Evolutionary conservation across 305 asterid genomes (phyloP).

Genomic region (Solanum chacoense): DNA sequence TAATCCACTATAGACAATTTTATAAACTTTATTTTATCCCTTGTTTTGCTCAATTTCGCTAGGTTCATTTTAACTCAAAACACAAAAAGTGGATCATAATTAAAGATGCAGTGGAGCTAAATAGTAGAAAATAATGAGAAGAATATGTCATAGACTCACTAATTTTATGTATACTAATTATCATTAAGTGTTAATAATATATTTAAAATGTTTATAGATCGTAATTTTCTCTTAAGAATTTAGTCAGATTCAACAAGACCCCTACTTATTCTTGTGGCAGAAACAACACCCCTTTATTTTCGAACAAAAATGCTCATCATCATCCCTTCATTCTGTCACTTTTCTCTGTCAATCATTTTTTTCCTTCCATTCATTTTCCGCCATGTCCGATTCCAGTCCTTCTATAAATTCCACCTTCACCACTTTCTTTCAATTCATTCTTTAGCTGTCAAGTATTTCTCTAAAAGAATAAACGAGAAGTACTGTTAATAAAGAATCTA

Average conservation of each 20-base stretch:
- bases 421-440: not conserved
- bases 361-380: not conserved
- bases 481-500: constrained; percentile 6
- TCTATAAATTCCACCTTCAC: constrained; percentile 4
- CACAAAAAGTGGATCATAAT: not conserved
- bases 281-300: not conserved
- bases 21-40: not conserved
- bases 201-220: not conserved
- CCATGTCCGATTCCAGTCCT: not conserved
- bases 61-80: not conserved
- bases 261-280: not conserved
- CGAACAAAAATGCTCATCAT: not conserved
- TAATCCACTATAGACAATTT: not conserved
- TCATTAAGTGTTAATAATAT: no score
- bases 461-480: constrained; percentile 11
- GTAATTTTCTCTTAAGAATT: not conserved
- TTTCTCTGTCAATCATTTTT: not conserved
- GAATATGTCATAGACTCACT: not conserved
- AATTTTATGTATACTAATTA: not conserved
- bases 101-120: not conserved
- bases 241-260: not conserved
- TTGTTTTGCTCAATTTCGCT: not conserved
- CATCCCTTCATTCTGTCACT: not conserved
- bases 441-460: constrained; percentile 20
- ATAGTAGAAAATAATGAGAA: not conserved